Conservation (phyloP, 371 early-diverging fungal genomes). For the Mortierella sp. region DNA sequence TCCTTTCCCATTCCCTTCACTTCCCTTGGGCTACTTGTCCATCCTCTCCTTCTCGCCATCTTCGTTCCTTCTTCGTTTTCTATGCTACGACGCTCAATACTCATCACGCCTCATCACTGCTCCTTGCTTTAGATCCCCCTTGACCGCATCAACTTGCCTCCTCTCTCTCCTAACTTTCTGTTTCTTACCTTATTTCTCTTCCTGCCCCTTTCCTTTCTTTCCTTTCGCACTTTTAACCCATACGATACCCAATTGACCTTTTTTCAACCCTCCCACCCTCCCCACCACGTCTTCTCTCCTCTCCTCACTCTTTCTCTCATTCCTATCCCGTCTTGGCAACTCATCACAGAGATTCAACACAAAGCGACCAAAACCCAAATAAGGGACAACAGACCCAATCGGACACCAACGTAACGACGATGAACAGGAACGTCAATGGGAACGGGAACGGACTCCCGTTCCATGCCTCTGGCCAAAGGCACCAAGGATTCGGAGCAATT, state of each 20-base stretch:
- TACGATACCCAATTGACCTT: background rate
- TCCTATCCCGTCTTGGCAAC: background rate
- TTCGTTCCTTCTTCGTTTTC: background rate
- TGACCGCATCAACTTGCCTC: background rate
- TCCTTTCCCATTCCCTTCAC: background rate
- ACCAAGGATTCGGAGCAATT: constrained; percentile 8
- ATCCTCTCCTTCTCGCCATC: background rate
- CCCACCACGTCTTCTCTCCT: background rate
- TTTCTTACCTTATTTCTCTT: background rate
- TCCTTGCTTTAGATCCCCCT: background rate
- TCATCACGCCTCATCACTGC: background rate
- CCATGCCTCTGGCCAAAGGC: constrained; percentile 27
- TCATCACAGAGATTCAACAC: background rate
- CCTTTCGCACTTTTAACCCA: background rate
- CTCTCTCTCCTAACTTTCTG: background rate
- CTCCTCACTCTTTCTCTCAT: background rate
- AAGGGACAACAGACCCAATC: background rate
- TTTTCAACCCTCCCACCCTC: background rate
- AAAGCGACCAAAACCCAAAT: background rate
- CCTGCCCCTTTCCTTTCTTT: background rate
- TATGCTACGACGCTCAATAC: background rate
- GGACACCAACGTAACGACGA: background rate
- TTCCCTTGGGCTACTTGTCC: no score
- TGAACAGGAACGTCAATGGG: constrained; percentile 42
- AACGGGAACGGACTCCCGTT: constrained; percentile 47